phyloP scores from a whole-genome alignment of 345 rosid species.

The Jatropha curcas region DNA sequence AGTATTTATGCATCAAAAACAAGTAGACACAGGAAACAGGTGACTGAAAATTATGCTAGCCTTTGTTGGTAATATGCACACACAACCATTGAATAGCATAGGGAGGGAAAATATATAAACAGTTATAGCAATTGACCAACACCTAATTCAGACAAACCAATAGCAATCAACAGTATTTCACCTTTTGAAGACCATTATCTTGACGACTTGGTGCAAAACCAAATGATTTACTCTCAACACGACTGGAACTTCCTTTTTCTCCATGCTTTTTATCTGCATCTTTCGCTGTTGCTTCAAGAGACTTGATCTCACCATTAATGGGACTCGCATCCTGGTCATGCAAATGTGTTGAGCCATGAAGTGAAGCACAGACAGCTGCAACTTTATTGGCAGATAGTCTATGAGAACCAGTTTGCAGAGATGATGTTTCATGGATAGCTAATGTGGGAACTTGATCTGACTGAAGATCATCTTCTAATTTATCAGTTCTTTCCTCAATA shows the following conservation, averaged over 20 bases:
- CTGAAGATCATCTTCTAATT: conserved; percentile 54
- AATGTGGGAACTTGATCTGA: conserved; percentile 87
- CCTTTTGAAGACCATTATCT: conserved; percentile 64
- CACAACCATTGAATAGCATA: neutral
- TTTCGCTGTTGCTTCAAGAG: conserved; percentile 47
- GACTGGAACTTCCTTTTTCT: conserved; percentile 46
- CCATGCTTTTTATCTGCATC: conserved; percentile 43
- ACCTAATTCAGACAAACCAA: neutral
- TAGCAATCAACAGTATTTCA: conserved; percentile 22
- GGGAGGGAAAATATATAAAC: neutral
- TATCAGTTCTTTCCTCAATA: conserved; percentile 48
- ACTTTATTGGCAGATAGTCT: conserved; percentile 39
- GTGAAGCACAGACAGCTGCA: conserved; percentile 35
- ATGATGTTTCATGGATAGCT: conserved; percentile 57
- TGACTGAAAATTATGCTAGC: neutral
- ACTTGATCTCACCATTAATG: conserved; percentile 47
- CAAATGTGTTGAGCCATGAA: conserved; percentile 30
- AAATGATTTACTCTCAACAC: conserved; percentile 50
- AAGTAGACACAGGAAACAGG: neutral
- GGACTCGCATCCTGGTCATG: conserved; percentile 46
- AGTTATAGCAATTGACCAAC: neutral
- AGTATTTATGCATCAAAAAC: neutral
- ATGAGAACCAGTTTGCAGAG: conserved; percentile 43
- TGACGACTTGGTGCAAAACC: conserved; percentile 54
- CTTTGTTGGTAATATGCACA: neutral